Base-by-base conservation (phyloP, 225 moss, liverwort and hornwort species). In the Sphagnum contortum region DNA sequence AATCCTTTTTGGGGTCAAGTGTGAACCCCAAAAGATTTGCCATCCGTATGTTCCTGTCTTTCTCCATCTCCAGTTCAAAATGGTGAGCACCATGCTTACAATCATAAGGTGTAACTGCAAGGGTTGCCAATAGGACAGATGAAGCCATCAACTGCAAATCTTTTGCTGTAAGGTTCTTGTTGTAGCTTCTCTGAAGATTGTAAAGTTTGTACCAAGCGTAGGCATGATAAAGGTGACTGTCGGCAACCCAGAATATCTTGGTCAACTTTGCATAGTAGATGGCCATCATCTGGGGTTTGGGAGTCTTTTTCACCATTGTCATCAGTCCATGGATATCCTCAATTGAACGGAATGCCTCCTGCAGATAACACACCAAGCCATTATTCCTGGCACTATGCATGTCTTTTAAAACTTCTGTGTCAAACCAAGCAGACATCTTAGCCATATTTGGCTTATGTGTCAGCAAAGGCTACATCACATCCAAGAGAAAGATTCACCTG, bases 141-240 rank as follows among this genome's bases (percentile, higher is more conserved):
- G 96, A 96, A 3, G 96, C 96, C 96, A 96, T 96, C 65, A 96
- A 70, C 76, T 96, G 96, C 69, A 96, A 73, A 62, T 96, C 96
- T 68, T 91, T 96, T 57, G 90, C 83, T 5, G 96, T 90, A 4
- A 96, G 85, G 57, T 96, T 96, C 76, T 92, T 96, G 45, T 92
- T 96, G 48, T 96, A 96, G 60, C 88, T 90, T 66, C 92, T 96
- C 63, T 96, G 96, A 13, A 96, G 66, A 55, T 96, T 92, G 68
- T 96, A 96, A 13, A 96, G 70, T 73, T 96, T 96, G 71, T 92
- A 96, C 92, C 96, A 96, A 7, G 96, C 96, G 48, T 96, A 96
- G 0, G 96, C 96, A 72, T 96, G 96, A 48, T 88, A 92, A 45
- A 96, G 67, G 57, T 90, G 85, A 60, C 89, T 90, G 3, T 86